Conservation (phyloP, 345 rosid species). For the Noccaea bulbosa region DNA sequence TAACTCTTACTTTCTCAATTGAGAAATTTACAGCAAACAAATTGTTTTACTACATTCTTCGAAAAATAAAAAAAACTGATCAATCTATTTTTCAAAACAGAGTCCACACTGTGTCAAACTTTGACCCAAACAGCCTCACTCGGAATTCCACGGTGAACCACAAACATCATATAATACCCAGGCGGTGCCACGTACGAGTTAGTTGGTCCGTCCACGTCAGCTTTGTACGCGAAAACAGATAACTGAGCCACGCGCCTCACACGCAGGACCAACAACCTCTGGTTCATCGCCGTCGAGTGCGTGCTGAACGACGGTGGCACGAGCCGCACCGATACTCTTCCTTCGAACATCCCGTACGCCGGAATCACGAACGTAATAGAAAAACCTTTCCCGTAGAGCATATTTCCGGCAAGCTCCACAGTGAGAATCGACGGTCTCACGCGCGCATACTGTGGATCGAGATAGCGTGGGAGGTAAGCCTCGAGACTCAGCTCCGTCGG, state of each 20-base stretch:
- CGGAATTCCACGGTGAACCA: conserved; percentile 66
- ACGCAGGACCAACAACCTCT: conserved; percentile 59
- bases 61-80: background rate
- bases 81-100: background rate
- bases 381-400: conserved; percentile 48
- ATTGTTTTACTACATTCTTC: background rate
- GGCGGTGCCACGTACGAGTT: conserved; percentile 62
- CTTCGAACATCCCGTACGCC: conserved; percentile 33
- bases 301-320: conserved; percentile 69
- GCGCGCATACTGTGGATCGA: conserved; percentile 46
- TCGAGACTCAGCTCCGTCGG: conserved; percentile 83
- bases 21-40: background rate
- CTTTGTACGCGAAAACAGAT: conserved; percentile 52
- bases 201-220: conserved; percentile 52
- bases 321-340: conserved; percentile 48
- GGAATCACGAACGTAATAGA: conserved; percentile 51
- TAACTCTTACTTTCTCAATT: conserved; percentile 13
- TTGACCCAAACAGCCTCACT: conserved; percentile 68
- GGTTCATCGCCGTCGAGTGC: conserved; percentile 75
- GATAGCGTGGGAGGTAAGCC: conserved; percentile 72
- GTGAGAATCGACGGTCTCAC: conserved; percentile 64
- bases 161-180: conserved; percentile 73
- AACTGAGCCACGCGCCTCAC: conserved; percentile 47
- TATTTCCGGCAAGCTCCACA: conserved; percentile 49
- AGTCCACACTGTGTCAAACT: conserved; percentile 10